Evolutionary conservation across 176 grass and related monocot species (phyloP).

Genomic region (Cocos nucifera): DNA sequence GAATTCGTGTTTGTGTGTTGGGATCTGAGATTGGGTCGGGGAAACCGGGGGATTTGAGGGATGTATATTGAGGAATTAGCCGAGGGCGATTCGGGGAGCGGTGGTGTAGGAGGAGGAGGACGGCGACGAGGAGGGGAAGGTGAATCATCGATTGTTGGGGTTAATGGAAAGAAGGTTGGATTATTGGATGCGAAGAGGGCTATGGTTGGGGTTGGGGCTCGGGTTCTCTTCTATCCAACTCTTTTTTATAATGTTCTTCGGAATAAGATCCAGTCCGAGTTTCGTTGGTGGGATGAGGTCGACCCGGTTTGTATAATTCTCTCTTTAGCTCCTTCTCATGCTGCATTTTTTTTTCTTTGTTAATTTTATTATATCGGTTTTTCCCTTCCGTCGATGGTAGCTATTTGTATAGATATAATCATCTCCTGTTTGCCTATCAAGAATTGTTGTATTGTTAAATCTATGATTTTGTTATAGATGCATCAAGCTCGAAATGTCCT

Average conservation of each 20-base stretch:
- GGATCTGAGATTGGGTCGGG: background rate
- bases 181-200: constrained; percentile 56
- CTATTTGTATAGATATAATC: too few species aligned
- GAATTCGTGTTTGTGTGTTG: too few species aligned
- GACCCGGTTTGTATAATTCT: constrained; percentile 42
- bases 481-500: too few species aligned
- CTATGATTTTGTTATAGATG: too few species aligned
- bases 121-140: background rate
- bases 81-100: constrained; percentile 3
- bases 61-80: constrained; percentile 77
- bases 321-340: too few species aligned
- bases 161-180: constrained; percentile 17
- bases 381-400: too few species aligned
- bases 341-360: constrained; percentile 1
- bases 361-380: background rate
- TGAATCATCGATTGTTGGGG: constrained; percentile 3
- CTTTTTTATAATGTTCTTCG: constrained; percentile 82
- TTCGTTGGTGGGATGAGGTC: constrained; percentile 98
- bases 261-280: constrained; percentile 58
- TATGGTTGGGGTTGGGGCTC: constrained; percentile 69
- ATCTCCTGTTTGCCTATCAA: too few species aligned
- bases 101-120: background rate
- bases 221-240: constrained; percentile 93
- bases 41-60: background rate
- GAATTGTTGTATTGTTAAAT: too few species aligned